phyloP scores from a whole-genome alignment of 306 rosid genomes.

The Betula pendula region DNA sequence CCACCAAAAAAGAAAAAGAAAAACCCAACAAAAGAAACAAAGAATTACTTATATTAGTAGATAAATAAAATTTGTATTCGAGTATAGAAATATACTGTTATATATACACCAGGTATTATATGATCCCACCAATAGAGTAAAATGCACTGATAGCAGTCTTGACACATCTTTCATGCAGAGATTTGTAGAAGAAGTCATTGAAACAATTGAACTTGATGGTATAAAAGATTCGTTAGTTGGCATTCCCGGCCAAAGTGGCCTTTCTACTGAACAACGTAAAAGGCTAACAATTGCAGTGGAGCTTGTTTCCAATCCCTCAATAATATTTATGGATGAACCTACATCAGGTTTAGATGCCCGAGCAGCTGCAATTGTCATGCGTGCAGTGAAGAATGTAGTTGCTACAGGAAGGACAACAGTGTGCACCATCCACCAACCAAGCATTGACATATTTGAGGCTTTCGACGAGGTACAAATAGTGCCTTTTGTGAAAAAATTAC shows the following conservation, averaged over 20 bases:
- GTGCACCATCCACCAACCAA: slow-evolving; percentile 86
- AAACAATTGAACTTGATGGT: slow-evolving; percentile 71
- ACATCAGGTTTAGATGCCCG: slow-evolving; percentile 84
- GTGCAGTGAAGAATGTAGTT: slow-evolving; percentile 80
- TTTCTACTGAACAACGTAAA: slow-evolving; percentile 80
- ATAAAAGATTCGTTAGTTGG: slow-evolving; percentile 69
- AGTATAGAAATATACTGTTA: not conserved
- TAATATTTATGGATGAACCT: slow-evolving; percentile 87
- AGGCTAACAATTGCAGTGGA: slow-evolving; percentile 84
- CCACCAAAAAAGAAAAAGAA: too few relatives aligned
- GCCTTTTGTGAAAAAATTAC: slow-evolving; percentile 17
- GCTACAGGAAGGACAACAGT: slow-evolving; percentile 72
- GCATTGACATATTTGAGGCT: slow-evolving; percentile 76
- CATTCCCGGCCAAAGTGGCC: slow-evolving; percentile 64
- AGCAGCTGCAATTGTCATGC: slow-evolving; percentile 80
- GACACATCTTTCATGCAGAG: slow-evolving; percentile 42
- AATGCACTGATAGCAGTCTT: slow-evolving; percentile 17
- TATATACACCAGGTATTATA: not conserved
- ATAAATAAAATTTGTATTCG: not conserved
- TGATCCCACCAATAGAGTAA: slow-evolving; percentile 13
- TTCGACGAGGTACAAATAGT: slow-evolving; percentile 68
- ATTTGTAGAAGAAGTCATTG: slow-evolving; percentile 73
- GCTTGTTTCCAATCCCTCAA: slow-evolving; percentile 81
- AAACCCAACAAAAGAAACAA: not conserved
- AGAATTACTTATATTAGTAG: not conserved